Base-by-base conservation (phyloP, 306 rosid genomes). In the Sphenostylis stenocarpa region DNA sequence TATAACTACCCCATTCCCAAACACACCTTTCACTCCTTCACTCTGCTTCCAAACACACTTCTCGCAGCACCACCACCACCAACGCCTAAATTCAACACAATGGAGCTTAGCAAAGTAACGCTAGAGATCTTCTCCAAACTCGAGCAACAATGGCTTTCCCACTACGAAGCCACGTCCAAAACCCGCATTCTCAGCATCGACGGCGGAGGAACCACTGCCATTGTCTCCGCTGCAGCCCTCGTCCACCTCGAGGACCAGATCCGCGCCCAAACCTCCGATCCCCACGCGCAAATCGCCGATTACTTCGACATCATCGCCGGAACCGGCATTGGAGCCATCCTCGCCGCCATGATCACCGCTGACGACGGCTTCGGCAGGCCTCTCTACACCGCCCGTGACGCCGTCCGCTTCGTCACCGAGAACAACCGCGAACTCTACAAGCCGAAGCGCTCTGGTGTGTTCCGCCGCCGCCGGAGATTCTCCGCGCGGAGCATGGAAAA, bases 71-170 rank as follows among this genome's bases (percentile, higher is more conserved):
- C 4, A 41, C 14, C 47, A 41, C 43, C 43, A 38, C 43, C 43
- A 9, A 38, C 12, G 43, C 12, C 12, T 7, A 38, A 38, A 41
- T 58, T 55, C 33, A 44, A 4, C 0, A 52, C 29, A 38, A 92
- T 93, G 99, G 99, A 96, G 80, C 87, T 92, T 15, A 89, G 97
- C 72, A 82, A 91, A 67, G 90, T 88, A 0, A 96, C 98, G 1
- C 58, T 92, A 2, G 97, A 96, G 90, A 96, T 96, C 92, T 96
- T 96, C 84, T 80, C 96, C 52, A 92, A 92, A 79, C 89, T 96
- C 0, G 99, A 96, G 83, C 96, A 92, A 57, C 87, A 92, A 84
- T 96, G 99, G 98, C 98, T 96, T 58, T 96, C 99, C 1, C 97
- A 88, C 86, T 87, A 85, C 55, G 84, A 87, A 77, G 19, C 80